phyloP scores from a whole-genome alignment of 495 filamentous ascomycete species.

The Trypethelium eluteriae region DNA sequence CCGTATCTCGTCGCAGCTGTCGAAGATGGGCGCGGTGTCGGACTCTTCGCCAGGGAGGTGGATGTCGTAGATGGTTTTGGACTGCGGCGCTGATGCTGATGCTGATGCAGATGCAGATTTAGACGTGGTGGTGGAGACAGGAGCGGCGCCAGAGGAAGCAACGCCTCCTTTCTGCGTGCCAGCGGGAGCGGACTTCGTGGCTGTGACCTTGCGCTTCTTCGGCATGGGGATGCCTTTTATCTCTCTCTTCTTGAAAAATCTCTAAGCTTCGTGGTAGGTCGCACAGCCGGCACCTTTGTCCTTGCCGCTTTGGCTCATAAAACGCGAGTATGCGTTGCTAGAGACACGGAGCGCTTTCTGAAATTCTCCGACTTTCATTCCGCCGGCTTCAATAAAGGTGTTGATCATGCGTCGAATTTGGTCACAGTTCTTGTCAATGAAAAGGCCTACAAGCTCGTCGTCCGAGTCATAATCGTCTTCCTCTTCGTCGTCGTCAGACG shows the following conservation, averaged over 20 bases:
- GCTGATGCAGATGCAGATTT: not conserved
- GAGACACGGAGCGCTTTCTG: slow-evolving; percentile 36
- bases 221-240: slow-evolving; percentile 29
- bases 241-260: slow-evolving; percentile 41
- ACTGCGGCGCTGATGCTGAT: not conserved
- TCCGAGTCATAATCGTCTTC: not conserved
- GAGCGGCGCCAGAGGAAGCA: too few relatives aligned
- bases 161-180: not conserved
- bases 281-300: slow-evolving; percentile 31
- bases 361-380: slow-evolving; percentile 45
- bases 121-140: not conserved
- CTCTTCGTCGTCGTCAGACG: not conserved
- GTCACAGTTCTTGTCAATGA: slow-evolving; percentile 30
- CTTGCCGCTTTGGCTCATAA: slow-evolving; percentile 35
- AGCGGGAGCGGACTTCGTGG: not conserved
- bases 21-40: slow-evolving; percentile 42
- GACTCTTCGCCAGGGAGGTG: slow-evolving; percentile 18
- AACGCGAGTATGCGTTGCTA: slow-evolving; percentile 29
- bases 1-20: slow-evolving; percentile 52
- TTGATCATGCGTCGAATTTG: slow-evolving; percentile 42
- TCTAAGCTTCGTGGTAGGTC: slow-evolving; percentile 30
- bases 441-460: not conserved
- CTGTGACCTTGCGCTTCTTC: slow-evolving; percentile 21
- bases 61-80: slow-evolving; percentile 11
- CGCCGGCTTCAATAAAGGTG: slow-evolving; percentile 38